Percentiles rank a stretch among this genome's conserved stretches.
phyloP scores from a whole-genome alignment of 495 filamentous ascomycete species.

The Daldinia caldariorum region DNA sequence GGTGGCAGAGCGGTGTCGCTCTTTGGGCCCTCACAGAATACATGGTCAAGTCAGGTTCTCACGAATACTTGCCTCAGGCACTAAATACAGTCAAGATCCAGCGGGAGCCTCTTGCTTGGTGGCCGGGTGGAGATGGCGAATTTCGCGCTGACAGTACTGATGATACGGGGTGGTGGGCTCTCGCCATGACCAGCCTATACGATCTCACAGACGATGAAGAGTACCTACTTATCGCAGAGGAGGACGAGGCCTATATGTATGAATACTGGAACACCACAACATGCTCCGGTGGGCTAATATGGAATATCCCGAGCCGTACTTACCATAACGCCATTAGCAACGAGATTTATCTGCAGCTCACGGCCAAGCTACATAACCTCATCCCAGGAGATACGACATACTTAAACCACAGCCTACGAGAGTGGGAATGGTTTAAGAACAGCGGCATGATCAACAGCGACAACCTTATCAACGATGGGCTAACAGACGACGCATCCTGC shows the following conservation, averaged over 20 bases:
- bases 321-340: slow-evolving; percentile 77
- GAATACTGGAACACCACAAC: slow-evolving; percentile 64
- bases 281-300: slow-evolving; percentile 68
- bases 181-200: slow-evolving; percentile 70
- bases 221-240: slow-evolving; percentile 64
- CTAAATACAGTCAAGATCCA: slow-evolving; percentile 49
- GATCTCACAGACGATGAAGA: slow-evolving; percentile 63
- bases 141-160: slow-evolving; percentile 70
- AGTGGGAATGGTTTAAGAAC: slow-evolving; percentile 72
- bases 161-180: slow-evolving; percentile 76
- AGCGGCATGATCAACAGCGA: slow-evolving; percentile 71
- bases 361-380: slow-evolving; percentile 72
- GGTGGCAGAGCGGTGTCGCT: slow-evolving; percentile 58
- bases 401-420: slow-evolving; percentile 59
- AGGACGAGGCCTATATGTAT: slow-evolving; percentile 67
- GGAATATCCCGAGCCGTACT: slow-evolving; percentile 63
- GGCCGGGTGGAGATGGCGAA: slow-evolving; percentile 52
- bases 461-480: slow-evolving; percentile 72
- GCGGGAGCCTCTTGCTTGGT: slow-evolving; percentile 48
- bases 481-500: slow-evolving; percentile 61
- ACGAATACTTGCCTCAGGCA: slow-evolving; percentile 50
- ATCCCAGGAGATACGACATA: slow-evolving; percentile 61
- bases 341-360: slow-evolving; percentile 73
- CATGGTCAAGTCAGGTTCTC: slow-evolving; percentile 48
- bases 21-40: slow-evolving; percentile 53